These are phyloP conservation scores for Pouteria glomerata DNA, from an alignment of 148 eudicot genomes.

Conservation along the genomic window DNA sequence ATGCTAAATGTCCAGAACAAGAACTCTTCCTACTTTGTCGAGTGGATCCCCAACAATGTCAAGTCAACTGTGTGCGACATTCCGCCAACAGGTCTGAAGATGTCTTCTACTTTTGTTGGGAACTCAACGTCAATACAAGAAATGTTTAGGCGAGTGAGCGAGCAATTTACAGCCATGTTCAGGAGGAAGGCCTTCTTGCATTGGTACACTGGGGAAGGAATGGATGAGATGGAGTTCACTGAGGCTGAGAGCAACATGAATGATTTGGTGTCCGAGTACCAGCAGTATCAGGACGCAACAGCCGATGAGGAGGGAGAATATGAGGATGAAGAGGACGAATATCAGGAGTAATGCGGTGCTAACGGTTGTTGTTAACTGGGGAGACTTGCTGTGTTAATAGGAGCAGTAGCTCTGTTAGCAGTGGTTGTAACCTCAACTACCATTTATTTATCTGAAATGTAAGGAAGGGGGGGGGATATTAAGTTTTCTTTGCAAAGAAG, in stretches of 20 bases:
- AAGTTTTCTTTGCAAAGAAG: too few species aligned
- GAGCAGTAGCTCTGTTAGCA: not conserved
- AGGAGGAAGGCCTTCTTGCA: constrained; percentile 92
- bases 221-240: constrained; percentile 93
- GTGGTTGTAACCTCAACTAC: constrained; percentile 36
- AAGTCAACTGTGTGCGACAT: constrained; percentile 77
- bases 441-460: constrained; percentile 22
- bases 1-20: constrained; percentile 83
- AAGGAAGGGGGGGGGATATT: not conserved
- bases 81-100: constrained; percentile 68
- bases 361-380: not conserved
- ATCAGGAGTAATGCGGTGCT: constrained; percentile 19
- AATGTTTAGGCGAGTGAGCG: constrained; percentile 82
- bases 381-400: not conserved
- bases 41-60: constrained; percentile 82
- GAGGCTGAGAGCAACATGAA: constrained; percentile 92
- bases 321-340: constrained; percentile 57
- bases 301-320: constrained; percentile 68
- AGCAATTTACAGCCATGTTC: constrained; percentile 86
- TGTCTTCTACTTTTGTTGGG: constrained; percentile 78
- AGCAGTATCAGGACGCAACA: constrained; percentile 80
- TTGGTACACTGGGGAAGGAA: constrained; percentile 83
- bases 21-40: constrained; percentile 81
- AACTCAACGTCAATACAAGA: constrained; percentile 80
- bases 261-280: constrained; percentile 82